These are phyloP conservation scores for Letharia columbiana DNA, from an alignment of 495 filamentous ascomycete species.

Conservation along the genomic window DNA sequence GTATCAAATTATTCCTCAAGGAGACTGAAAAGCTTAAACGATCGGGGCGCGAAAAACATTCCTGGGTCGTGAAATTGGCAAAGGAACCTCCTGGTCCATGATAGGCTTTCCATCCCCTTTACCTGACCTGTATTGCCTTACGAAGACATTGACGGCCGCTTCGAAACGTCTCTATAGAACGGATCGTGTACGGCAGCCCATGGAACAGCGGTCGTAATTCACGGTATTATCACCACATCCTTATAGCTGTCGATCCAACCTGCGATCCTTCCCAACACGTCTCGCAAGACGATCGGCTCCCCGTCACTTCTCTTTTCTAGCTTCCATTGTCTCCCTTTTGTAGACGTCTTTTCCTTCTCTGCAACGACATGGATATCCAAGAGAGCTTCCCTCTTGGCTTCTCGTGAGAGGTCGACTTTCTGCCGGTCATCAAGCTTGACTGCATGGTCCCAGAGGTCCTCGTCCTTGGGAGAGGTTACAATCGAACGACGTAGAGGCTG, in stretches of 20 bases:
- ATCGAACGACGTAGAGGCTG: not conserved
- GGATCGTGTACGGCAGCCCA: not conserved
- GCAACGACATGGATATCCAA: not conserved
- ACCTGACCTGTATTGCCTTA: not conserved
- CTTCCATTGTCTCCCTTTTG: not conserved
- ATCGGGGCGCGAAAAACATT: no score
- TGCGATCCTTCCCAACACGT: not conserved
- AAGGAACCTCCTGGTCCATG: no score
- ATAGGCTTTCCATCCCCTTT: no score
- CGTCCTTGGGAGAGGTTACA: not conserved
- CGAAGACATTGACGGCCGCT: not conserved
- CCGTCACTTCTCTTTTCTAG: not conserved
- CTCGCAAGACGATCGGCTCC: constrained; percentile 2
- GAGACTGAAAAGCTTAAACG: no score
- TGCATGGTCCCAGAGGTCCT: not conserved
- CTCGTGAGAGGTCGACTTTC: not conserved
- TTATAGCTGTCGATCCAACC: not conserved
- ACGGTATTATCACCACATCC: not conserved
- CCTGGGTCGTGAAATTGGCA: no score
- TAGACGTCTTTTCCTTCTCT: not conserved
- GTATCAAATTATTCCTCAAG: no score
- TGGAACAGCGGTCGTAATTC: not conserved
- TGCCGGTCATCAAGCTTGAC: not conserved
- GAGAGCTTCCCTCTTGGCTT: not conserved
- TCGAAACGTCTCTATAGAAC: not conserved